phyloP scores from a whole-genome alignment of 306 rosid genomes.

The Calophaca sinica region DNA sequence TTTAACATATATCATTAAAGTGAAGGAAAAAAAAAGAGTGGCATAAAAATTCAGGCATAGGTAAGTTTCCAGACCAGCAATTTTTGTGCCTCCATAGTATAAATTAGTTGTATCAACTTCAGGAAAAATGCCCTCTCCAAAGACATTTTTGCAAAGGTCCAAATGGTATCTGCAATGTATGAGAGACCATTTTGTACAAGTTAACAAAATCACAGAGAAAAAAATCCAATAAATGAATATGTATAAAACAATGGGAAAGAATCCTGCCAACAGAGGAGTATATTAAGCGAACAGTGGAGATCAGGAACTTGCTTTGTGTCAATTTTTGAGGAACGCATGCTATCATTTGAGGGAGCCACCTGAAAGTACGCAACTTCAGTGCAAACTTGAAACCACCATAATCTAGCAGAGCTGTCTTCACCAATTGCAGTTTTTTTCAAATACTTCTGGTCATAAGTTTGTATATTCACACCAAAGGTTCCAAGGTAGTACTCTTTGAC shows the following conservation, averaged over 20 bases:
- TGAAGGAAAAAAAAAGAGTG: not conserved
- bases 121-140: constrained; percentile 90
- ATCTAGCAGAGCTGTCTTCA: constrained; percentile 64
- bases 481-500: constrained; percentile 74
- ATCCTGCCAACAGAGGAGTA: constrained; percentile 24
- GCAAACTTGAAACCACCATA: constrained; percentile 99
- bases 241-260: constrained; percentile 14
- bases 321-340: constrained; percentile 82
- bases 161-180: constrained; percentile 76
- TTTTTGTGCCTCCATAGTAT: constrained; percentile 88
- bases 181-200: constrained; percentile 23
- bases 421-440: constrained; percentile 68
- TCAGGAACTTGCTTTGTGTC: constrained; percentile 66
- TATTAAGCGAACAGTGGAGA: constrained; percentile 17
- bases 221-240: constrained; percentile 10
- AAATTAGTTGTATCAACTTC: constrained; percentile 77
- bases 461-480: constrained; percentile 58
- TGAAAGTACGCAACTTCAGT: constrained; percentile 97
- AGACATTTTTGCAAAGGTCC: constrained; percentile 95
- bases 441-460: constrained; percentile 68
- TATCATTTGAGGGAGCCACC: constrained; percentile 93
- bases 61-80: constrained; percentile 64
- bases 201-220: constrained; percentile 13
- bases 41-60: constrained; percentile 32
- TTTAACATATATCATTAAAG: constrained; percentile 4